These are phyloP conservation scores for Fragaria ananassa DNA, from an alignment of 306 rosid genomes.

Conservation along the genomic window DNA sequence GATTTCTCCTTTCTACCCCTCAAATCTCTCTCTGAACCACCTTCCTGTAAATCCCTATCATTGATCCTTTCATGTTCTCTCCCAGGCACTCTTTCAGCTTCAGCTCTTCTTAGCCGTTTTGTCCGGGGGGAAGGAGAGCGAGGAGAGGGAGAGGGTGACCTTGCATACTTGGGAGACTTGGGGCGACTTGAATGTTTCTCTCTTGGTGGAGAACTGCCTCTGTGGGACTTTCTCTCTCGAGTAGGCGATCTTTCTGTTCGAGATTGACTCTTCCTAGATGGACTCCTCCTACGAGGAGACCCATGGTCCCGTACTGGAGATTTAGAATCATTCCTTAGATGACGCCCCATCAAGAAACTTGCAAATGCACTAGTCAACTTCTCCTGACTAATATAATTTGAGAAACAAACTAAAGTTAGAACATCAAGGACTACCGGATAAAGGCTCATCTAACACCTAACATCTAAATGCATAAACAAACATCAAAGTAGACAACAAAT, in stretches of 20 bases:
- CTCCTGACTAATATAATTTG: background rate
- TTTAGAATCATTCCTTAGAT: slow-evolving; percentile 8
- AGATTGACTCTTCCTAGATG: slow-evolving; percentile 30
- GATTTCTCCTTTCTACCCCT: slow-evolving; percentile 52
- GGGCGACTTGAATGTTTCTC: slow-evolving; percentile 27
- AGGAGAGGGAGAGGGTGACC: slow-evolving; percentile 30
- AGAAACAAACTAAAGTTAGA: background rate
- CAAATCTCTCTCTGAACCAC: slow-evolving; percentile 44
- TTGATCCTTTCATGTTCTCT: slow-evolving; percentile 20
- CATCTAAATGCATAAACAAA: background rate
- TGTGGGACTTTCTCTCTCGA: slow-evolving; percentile 37
- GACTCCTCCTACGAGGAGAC: slow-evolving; percentile 26
- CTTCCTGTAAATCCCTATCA: slow-evolving; percentile 30
- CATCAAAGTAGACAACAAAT: background rate
- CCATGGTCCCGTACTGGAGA: slow-evolving; percentile 23
- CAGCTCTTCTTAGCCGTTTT: slow-evolving; percentile 49
- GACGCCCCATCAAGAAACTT: slow-evolving; percentile 27
- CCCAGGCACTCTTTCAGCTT: slow-evolving; percentile 29
- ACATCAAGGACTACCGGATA: background rate
- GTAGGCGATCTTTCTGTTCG: slow-evolving; percentile 33
- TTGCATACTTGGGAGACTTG: slow-evolving; percentile 30
- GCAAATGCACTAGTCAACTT: background rate
- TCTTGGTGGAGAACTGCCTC: slow-evolving; percentile 33
- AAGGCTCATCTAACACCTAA: background rate
- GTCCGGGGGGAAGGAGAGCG: slow-evolving; percentile 60